Evolutionary conservation across 192 early-diverging fungal species (phyloP), one percentile per base, ranked within the genome.

Genomic region (Podila clonocystis): DNA sequence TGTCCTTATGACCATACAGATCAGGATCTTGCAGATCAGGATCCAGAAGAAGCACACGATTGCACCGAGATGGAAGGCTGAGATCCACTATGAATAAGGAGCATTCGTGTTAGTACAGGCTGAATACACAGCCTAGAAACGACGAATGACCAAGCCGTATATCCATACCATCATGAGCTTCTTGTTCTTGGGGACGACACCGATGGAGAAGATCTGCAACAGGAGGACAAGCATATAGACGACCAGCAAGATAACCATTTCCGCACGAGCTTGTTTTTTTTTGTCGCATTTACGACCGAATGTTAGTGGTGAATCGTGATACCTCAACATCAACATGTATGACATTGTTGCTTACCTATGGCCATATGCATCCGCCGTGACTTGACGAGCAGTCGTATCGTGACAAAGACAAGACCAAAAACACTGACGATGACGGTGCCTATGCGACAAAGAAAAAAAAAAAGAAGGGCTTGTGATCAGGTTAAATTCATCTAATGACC

Each of bases 21-120:
- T 68, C 6, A 74, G 20, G 5, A 52, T 50, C 24, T 67, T 75
- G 22, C 65, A 26, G 31, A 75, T 31, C 11, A 75, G 26, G 22
- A 29, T 36, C 74, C 74, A 75, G 30, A 75, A 75, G 45, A 75
- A 75, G 9, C 67, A 68, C 20, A 69, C 74, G 8, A 64, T 65
- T 3, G 67, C 57, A 5, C 74, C 67, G 15, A 69, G 67, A n/a
- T 75, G 67, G 24, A 75, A 48, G 4, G 74, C 66, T 4, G 74
- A 65, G 13, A 36, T 28, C 74, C 74, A 75, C 4, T 45, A 45
- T 45, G 41, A 45, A 12, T 12, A 41, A 41, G 9, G 12, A 41
- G 38, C 4, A 3, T 6, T 41, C 38, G 11, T 8, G 38, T 11
- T 41, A 41, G 38, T 41, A 11, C 38, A 41, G 7, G 38, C 38